Percentiles rank a stretch among this genome's conserved stretches.
Conservation (phyloP, 2,329 filamentous ascomycete genomes). For the Cladosporium velox region DNA sequence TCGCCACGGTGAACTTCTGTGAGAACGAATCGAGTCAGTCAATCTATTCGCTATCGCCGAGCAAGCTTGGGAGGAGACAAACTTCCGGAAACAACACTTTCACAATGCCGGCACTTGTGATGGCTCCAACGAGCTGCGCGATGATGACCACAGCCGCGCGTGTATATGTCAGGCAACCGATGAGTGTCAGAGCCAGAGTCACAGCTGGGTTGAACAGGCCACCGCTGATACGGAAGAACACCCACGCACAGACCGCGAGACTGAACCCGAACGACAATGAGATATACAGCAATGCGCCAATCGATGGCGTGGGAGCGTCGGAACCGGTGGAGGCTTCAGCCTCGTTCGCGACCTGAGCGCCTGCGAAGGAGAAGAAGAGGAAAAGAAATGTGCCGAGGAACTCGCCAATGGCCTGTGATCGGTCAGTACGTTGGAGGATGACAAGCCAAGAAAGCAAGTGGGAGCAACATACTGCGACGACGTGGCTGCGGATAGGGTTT, state of each 20-base stretch:
- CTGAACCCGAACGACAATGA: slow-evolving; percentile 40
- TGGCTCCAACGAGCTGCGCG: slow-evolving; percentile 49
- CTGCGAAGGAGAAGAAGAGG: slow-evolving; percentile 38
- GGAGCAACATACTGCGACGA: slow-evolving; percentile 14
- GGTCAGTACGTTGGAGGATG: not conserved
- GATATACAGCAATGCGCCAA: slow-evolving; percentile 38
- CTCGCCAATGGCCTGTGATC: slow-evolving; percentile 25
- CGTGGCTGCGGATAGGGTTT: slow-evolving; percentile 13
- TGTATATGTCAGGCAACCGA: slow-evolving; percentile 49
- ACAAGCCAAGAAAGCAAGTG: not conserved
- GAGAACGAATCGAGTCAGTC: not conserved
- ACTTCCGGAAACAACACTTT: slow-evolving; percentile 47
- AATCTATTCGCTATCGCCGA: not conserved
- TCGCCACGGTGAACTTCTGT: slow-evolving; percentile 48
- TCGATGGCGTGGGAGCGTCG: slow-evolving; percentile 16
- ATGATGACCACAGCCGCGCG: slow-evolving; percentile 47
- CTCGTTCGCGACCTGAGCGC: slow-evolving; percentile 38
- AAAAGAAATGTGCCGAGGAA: slow-evolving; percentile 34
- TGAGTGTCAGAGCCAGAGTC: slow-evolving; percentile 50
- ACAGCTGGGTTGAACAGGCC: slow-evolving; percentile 45
- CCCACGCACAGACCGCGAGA: slow-evolving; percentile 41
- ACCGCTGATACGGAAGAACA: slow-evolving; percentile 42
- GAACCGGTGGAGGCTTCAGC: slow-evolving; percentile 19
- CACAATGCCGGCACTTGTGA: slow-evolving; percentile 49
- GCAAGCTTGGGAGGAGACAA: not conserved